Evolutionary conservation across 2,329 filamentous ascomycete species (phyloP).

Genomic region (Sclerotinia trifoliorum): DNA sequence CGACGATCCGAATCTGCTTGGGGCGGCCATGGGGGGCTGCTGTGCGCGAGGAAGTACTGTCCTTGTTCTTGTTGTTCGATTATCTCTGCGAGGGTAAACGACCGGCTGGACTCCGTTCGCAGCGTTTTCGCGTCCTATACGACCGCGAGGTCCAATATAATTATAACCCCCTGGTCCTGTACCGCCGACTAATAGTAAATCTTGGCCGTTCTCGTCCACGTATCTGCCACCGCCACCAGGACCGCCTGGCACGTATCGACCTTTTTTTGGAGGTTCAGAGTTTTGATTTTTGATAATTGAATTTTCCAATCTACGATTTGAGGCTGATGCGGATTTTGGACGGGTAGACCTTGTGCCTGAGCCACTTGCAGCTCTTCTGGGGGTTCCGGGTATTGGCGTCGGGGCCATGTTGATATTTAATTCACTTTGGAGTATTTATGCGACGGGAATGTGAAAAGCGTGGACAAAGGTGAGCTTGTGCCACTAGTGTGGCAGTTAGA

Average conservation of each 20-base stretch:
- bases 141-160: conserved; percentile 53
- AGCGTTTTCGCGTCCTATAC: conserved; percentile 51
- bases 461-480: conserved; percentile 20
- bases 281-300: conserved; percentile 29
- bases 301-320: conserved; percentile 31
- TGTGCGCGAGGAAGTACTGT: conserved; percentile 51
- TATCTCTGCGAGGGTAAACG: conserved; percentile 50
- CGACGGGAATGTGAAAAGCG: conserved; percentile 17
- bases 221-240: conserved; percentile 84
- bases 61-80: conserved; percentile 56
- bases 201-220: conserved; percentile 67
- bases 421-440: conserved; percentile 8
- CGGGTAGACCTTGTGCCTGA: conserved; percentile 26
- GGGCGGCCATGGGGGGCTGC: conserved; percentile 47
- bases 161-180: conserved; percentile 50
- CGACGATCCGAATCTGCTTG: conserved; percentile 34
- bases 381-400: conserved; percentile 21
- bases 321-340: conserved; percentile 32
- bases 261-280: conserved; percentile 58
- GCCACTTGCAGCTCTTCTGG: conserved; percentile 22
- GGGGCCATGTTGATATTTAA: conserved; percentile 20
- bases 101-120: conserved; percentile 47
- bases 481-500: conserved; percentile 9
- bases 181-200: conserved; percentile 52
- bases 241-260: conserved; percentile 79